phyloP scores from a whole-genome alignment of 2,329 filamentous ascomycete species.

The Monilinia aucupariae region DNA sequence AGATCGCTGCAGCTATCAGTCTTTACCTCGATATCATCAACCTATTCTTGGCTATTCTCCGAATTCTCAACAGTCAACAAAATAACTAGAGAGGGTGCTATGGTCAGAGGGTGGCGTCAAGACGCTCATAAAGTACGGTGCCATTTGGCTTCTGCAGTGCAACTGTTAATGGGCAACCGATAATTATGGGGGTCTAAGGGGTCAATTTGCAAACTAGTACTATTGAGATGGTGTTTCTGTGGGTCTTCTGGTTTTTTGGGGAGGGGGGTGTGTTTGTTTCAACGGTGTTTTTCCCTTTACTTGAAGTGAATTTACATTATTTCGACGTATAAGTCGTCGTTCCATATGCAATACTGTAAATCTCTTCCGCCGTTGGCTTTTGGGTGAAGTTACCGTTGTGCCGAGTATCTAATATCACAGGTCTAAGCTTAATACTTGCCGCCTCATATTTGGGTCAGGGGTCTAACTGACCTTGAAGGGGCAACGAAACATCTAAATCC shows the following conservation, averaged over 20 bases:
- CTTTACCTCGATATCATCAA: conserved; percentile 96
- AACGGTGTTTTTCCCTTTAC: background rate
- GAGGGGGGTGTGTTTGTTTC: background rate
- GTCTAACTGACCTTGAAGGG: background rate
- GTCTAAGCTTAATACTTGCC: background rate
- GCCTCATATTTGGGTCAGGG: conserved; percentile 7
- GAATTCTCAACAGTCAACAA: conserved; percentile 88
- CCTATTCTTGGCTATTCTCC: conserved; percentile 88
- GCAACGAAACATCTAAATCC: conserved; percentile 3
- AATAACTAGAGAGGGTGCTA: conserved; percentile 63
- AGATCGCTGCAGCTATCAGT: conserved; percentile 91
- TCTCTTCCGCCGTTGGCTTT: background rate
- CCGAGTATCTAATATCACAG: background rate
- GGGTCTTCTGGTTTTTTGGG: background rate
- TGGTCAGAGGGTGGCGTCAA: conserved; percentile 3
- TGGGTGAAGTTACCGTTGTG: background rate
- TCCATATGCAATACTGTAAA: background rate
- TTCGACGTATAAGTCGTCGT: background rate
- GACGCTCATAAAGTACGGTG: background rate
- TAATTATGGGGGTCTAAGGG: background rate
- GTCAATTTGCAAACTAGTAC: conserved; percentile 9
- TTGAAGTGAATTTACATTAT: background rate
- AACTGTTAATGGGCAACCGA: background rate
- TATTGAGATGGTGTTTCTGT: conserved; percentile 2
- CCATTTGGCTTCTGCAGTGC: background rate